Percentiles rank a stretch among this genome's conserved stretches.
Evolutionary conservation across 192 early-diverging fungal species (phyloP).

Genomic region (Backusella psychrophila): DNA sequence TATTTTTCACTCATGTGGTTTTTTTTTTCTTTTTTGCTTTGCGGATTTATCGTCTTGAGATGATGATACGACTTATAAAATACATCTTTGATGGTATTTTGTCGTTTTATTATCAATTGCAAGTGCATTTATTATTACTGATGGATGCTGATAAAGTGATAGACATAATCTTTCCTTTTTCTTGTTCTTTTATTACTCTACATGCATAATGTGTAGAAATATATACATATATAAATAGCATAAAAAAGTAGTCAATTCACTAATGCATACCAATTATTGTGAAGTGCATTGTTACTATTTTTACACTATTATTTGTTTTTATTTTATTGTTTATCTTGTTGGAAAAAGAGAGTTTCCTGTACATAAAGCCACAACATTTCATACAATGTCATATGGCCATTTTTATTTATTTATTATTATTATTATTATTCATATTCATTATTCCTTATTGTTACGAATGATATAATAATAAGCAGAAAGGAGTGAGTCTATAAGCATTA

Average conservation of each 20-base stretch:
- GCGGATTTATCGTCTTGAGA: too few relatives aligned
- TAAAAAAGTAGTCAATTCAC: background rate
- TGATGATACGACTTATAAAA: background rate
- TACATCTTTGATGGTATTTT: background rate
- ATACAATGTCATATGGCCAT: too few relatives aligned
- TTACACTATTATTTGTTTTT: background rate
- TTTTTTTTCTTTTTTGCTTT: too few relatives aligned
- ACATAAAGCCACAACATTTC: background rate
- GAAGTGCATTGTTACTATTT: background rate
- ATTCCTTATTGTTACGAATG: background rate
- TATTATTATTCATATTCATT: background rate
- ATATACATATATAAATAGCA: background rate
- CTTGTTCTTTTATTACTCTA: background rate
- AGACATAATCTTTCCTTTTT: background rate
- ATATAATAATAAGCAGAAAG: too few relatives aligned
- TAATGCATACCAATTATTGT: background rate
- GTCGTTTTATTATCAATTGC: background rate
- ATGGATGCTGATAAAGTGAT: background rate
- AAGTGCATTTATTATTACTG: background rate
- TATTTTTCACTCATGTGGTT: background rate
- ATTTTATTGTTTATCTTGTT: background rate
- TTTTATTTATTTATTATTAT: background rate
- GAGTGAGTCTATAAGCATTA: background rate
- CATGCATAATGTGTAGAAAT: background rate
- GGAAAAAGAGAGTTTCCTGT: background rate